phyloP scores from a whole-genome alignment of 2,329 filamentous ascomycete genomes.

The Fusarium sp. region DNA sequence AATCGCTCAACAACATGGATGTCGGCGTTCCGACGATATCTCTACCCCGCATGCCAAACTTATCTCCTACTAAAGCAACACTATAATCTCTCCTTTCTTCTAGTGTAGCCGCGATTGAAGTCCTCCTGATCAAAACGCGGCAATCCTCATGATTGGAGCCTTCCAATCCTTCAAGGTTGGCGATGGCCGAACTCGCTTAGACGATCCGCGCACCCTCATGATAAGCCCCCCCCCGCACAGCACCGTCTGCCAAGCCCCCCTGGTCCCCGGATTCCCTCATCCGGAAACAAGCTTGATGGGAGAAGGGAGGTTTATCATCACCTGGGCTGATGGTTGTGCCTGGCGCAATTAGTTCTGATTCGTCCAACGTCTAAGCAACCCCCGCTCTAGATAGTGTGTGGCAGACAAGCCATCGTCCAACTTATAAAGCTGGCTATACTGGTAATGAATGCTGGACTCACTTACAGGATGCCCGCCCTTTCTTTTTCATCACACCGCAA shows the following conservation, averaged over 20 bases:
- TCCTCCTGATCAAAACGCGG: background rate
- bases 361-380: background rate
- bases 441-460: no score
- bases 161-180: background rate
- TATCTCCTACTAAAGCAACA: background rate
- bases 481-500: background rate
- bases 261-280: background rate
- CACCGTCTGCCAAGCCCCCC: background rate
- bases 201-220: background rate
- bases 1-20: background rate
- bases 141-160: background rate
- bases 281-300: background rate
- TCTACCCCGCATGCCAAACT: background rate
- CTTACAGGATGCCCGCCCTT: background rate
- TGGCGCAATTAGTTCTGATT: conserved; percentile 2
- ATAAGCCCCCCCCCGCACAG: background rate
- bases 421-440: background rate
- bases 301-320: background rate
- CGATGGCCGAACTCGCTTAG: background rate
- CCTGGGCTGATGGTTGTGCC: background rate
- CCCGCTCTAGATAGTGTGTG: background rate
- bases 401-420: background rate
- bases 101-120: conserved; percentile 2
- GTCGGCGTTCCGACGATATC: background rate
- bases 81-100: background rate